Percentiles rank a stretch among this genome's conserved stretches.
Evolutionary conservation across 257 asterid genomes (phyloP).

Genomic region (Voacanga thouarsii): DNA sequence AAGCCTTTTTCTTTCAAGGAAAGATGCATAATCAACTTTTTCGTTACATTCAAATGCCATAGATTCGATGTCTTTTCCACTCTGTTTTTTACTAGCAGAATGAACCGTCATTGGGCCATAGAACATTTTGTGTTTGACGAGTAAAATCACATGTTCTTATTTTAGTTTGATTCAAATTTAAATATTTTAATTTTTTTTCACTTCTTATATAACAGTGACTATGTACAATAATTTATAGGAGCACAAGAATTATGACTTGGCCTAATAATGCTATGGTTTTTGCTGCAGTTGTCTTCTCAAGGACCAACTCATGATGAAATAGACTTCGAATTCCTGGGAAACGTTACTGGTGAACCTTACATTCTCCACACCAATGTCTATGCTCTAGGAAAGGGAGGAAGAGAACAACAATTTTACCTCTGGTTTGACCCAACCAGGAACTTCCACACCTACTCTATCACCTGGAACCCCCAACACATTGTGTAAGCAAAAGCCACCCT

Average conservation of each 20-base stretch:
- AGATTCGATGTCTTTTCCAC: too few species aligned
- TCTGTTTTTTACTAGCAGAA: too few species aligned
- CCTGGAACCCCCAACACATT: constrained; percentile 61
- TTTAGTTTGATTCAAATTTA: too few species aligned
- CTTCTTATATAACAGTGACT: too few species aligned
- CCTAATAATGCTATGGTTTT: neutral
- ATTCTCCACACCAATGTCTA: constrained; percentile 70
- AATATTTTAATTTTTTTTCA: too few species aligned
- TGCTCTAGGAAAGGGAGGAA: constrained; percentile 67
- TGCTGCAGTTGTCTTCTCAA: constrained; percentile 69
- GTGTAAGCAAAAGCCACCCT: constrained; percentile 41
- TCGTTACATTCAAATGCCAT: too few species aligned
- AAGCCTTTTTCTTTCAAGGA: neutral
- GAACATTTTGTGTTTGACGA: neutral
- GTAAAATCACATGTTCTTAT: too few species aligned
- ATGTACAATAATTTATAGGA: too few species aligned
- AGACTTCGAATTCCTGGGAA: constrained; percentile 81
- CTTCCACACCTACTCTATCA: constrained; percentile 74
- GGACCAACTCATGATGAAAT: constrained; percentile 83
- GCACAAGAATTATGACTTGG: too few species aligned
- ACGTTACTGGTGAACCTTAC: constrained; percentile 65
- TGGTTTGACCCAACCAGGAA: constrained; percentile 87
- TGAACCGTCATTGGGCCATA: too few species aligned
- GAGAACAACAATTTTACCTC: constrained; percentile 78
- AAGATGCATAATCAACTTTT: neutral